These are phyloP conservation scores for Kodamaea restingae DNA, from an alignment of 805 yeast species.

Conservation along the genomic window DNA sequence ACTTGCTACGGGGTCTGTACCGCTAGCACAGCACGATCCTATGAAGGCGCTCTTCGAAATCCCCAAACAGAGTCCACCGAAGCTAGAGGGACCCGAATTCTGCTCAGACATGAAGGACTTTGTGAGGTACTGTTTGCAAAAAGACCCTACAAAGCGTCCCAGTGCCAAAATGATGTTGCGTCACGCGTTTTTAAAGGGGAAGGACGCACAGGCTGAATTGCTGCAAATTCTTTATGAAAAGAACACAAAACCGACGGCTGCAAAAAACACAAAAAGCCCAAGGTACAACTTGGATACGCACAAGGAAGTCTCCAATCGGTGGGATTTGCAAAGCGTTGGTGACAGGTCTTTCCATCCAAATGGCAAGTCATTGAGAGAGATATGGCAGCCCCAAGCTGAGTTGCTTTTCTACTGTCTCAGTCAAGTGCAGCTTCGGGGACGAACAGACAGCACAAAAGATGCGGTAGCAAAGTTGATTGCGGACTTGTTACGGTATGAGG, in stretches of 20 bases:
- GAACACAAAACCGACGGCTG: conserved; percentile 14
- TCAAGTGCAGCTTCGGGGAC: conserved; percentile 50
- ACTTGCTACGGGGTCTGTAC: conserved; percentile 77
- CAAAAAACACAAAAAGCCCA: conserved; percentile 4
- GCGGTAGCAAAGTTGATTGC: conserved; percentile 43
- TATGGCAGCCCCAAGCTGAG: conserved; percentile 15
- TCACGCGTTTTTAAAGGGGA: conserved; percentile 46
- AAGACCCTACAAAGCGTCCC: conserved; percentile 64
- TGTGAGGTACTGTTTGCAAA: conserved; percentile 60
- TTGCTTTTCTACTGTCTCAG: conserved; percentile 43
- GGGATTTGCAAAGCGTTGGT: conserved; percentile 16
- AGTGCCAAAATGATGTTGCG: conserved; percentile 53
- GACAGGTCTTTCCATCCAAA: not conserved
- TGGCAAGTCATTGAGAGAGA: conserved; percentile 1
- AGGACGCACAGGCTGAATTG: conserved; percentile 19
- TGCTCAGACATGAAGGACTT: conserved; percentile 60
- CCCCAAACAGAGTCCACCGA: conserved; percentile 64
- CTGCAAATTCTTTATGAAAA: conserved; percentile 39
- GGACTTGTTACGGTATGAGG: conserved; percentile 44
- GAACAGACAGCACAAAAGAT: conserved; percentile 42
- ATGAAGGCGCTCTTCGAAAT: conserved; percentile 70
- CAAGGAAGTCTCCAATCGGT: conserved; percentile 4
- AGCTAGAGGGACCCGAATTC: conserved; percentile 40
- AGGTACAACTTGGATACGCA: conserved; percentile 3
- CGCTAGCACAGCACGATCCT: conserved; percentile 68